Percentiles rank a stretch among this genome's conserved stretches.
Evolutionary conservation across 805 yeast species (phyloP).

Genomic region (Naumovozyma dairenensis): DNA sequence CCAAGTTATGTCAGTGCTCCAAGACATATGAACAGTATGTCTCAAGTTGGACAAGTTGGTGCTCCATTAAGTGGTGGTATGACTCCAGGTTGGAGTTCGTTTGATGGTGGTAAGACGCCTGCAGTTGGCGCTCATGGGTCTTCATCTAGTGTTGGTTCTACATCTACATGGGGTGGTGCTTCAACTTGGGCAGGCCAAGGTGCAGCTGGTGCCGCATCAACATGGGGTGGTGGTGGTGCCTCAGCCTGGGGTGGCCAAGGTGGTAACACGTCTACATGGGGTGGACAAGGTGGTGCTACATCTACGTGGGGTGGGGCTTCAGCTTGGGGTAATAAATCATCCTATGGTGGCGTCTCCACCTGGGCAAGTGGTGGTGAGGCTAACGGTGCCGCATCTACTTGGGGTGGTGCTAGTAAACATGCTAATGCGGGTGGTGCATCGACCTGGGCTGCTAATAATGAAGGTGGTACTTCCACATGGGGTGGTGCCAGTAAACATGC

Average conservation of each 20-base stretch:
- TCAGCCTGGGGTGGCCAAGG: conserved; percentile 36
- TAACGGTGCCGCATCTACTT: conserved; percentile 39
- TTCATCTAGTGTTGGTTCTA: conserved; percentile 27
- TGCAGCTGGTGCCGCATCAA: conserved; percentile 23
- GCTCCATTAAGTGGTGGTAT: conserved; percentile 34
- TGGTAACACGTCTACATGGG: conserved; percentile 37
- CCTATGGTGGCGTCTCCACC: conserved; percentile 43
- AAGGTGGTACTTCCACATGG: conserved; percentile 37
- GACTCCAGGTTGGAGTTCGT: conserved; percentile 46
- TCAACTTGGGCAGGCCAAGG: conserved; percentile 32
- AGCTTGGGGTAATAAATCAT: conserved; percentile 29
- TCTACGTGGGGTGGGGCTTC: conserved; percentile 33
- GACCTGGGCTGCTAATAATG: conserved; percentile 33
- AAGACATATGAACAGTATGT: conserved; percentile 27
- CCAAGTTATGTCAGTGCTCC: conserved; percentile 29
- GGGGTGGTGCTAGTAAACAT: conserved; percentile 32
- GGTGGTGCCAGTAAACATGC: conserved; percentile 20
- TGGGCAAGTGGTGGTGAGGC: conserved; percentile 31
- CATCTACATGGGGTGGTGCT: conserved; percentile 36
- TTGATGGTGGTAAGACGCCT: conserved; percentile 42
- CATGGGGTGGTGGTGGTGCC: conserved; percentile 38
- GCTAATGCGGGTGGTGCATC: conserved; percentile 33
- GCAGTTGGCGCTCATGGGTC: conserved; percentile 29
- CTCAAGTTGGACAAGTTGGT: conserved; percentile 24
- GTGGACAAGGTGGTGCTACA: conserved; percentile 31